Base-by-base conservation (phyloP, 495 filamentous ascomycete genomes). In the Corynascus novoguineensis region DNA sequence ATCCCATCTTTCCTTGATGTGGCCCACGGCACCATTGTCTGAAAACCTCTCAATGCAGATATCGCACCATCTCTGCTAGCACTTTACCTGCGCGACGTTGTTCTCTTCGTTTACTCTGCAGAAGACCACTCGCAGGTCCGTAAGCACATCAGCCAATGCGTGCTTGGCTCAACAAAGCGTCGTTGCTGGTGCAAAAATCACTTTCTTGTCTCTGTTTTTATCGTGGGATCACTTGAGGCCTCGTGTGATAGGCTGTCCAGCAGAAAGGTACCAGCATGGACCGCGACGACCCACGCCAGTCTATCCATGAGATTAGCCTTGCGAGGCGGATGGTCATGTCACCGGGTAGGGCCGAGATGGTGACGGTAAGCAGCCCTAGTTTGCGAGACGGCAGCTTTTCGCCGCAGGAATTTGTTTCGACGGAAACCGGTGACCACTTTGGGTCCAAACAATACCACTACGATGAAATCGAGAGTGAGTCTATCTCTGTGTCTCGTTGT, bases 301-400 rank as follows among this genome's bases (percentile, higher is more conserved):
- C 51, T 4, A 34, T 22, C 53, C 25, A 49, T 14, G 53, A 56
- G 27, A 41, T 56, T n/a, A n/a, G 53, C 45, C 17, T 49, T 10
- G 53, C 53, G 34, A 32, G 24, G 34, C 44, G 37, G 19, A 4
- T 56, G 34, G 0, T 32, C 10, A 14, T 56, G 1, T 37, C 53
- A 6, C 28, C 45, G n/a, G 53, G 3, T 3, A 28, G 25, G 45
- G 7, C 53, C n/a, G 24, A 15, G 45, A 12, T 56, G 34, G 53
- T 56, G 45, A 25, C 11, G 25, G 9, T 56, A 3, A 17, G 45
- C n/a, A 29, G 34, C 10, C 1, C 12, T n/a, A n/a, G n/a, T 4
- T 22, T 35, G 11, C 31, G 17, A 25, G 11, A 8, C 7, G 21
- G 11, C 12, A n/a, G 14, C 3, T 0, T 4, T 14, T 29, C 32